A percentile compares a stretch with the other conserved stretches of the same genome.
phyloP scores from a whole-genome alignment of 1,139 yeast species.

The Suhomyces maxii region DNA sequence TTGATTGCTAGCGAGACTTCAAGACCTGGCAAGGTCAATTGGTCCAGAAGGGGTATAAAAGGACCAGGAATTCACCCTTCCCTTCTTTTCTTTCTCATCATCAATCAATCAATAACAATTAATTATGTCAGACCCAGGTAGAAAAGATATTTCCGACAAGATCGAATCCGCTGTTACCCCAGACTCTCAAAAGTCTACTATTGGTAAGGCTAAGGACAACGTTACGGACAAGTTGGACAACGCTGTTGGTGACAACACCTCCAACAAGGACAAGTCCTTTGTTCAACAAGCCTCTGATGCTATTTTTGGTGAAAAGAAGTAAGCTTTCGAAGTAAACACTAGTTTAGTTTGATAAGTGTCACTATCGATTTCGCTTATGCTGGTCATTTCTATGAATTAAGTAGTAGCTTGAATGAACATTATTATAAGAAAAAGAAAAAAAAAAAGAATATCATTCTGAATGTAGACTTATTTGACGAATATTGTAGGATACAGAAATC shows the following conservation, averaged over 20 bases:
- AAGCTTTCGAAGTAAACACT: too few species aligned
- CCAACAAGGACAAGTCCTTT: conserved; percentile 66
- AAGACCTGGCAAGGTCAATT: neutral
- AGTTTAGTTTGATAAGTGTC: too few species aligned
- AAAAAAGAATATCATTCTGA: too few species aligned
- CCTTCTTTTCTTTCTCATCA: neutral
- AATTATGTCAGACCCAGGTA: conserved; percentile 71
- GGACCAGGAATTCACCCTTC: neutral
- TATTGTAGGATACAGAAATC: too few species aligned
- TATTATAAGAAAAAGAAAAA: too few species aligned
- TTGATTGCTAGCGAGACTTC: neutral
- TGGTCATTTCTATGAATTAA: neutral
- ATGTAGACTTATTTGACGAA: too few species aligned
- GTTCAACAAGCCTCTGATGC: conserved; percentile 67
- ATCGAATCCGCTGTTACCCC: conserved; percentile 68
- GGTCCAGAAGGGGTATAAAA: conserved; percentile 5
- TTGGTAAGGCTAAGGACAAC: conserved; percentile 69
- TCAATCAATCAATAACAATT: conserved; percentile 4
- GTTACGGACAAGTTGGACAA: conserved; percentile 68
- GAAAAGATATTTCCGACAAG: conserved; percentile 75
- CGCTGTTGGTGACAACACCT: conserved; percentile 56
- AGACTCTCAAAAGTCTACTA: conserved; percentile 63
- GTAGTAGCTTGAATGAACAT: neutral
- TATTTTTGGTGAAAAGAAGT: conserved; percentile 20
- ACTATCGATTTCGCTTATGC: too few species aligned